Conservation (phyloP, 164 flowering plant genomes). For the Piper betle region DNA sequence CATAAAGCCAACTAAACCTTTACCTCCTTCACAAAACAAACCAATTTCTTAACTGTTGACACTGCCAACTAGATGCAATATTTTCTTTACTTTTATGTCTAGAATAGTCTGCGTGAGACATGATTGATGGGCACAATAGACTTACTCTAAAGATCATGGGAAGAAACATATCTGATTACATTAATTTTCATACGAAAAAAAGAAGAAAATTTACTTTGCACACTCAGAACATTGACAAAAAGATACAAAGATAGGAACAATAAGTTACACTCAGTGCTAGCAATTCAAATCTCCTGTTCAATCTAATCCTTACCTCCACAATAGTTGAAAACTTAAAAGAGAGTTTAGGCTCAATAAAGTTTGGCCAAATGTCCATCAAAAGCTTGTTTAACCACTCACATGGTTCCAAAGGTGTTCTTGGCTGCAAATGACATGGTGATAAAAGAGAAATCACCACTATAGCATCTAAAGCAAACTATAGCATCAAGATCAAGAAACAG, state of each 20-base stretch:
- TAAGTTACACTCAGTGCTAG: not conserved
- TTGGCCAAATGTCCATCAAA: constrained; percentile 67
- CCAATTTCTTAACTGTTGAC: too few relatives aligned
- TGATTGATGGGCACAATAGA: too few relatives aligned
- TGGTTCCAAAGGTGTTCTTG: constrained; percentile 72
- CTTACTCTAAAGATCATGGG: too few relatives aligned
- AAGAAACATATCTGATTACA: too few relatives aligned
- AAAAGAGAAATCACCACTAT: not conserved
- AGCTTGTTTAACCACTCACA: constrained; percentile 92
- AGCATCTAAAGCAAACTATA: not conserved
- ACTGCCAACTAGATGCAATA: too few relatives aligned
- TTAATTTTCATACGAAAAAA: too few relatives aligned
- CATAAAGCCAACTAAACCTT: not conserved
- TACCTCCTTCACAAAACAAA: too few relatives aligned
- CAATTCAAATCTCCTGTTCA: not conserved
- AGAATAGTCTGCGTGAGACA: too few relatives aligned
- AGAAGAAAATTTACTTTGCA: too few relatives aligned
- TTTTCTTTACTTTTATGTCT: too few relatives aligned
- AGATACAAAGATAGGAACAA: not conserved
- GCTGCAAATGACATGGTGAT: constrained; percentile 24
- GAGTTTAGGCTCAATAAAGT: constrained; percentile 52
- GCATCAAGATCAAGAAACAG: not conserved
- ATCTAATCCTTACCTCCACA: constrained; percentile 44
- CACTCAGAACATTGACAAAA: too few relatives aligned
- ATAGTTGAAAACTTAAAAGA: constrained; percentile 52